Percentiles rank a stretch among this genome's conserved stretches.
Evolutionary conservation across 805 yeast species (phyloP).

Genomic region (Candida succiphila): DNA sequence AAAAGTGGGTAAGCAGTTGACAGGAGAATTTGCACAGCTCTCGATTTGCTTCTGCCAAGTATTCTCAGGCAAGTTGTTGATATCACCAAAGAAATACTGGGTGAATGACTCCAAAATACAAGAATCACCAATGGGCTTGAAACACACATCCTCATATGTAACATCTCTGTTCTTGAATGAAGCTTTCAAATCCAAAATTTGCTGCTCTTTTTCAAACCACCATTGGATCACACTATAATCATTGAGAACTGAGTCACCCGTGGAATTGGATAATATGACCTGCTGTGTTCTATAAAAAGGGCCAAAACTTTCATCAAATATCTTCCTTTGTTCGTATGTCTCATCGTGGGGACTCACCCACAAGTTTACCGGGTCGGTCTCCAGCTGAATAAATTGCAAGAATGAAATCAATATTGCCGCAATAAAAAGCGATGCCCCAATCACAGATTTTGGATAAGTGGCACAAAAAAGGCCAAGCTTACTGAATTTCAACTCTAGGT

Average conservation of each 20-base stretch:
- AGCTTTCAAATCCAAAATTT: conserved; percentile 21
- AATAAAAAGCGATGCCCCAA: conserved; percentile 30
- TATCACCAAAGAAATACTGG: conserved; percentile 71
- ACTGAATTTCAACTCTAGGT: conserved; percentile 37
- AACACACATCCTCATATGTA: conserved; percentile 59
- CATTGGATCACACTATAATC: conserved; percentile 64
- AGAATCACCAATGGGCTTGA: conserved; percentile 68
- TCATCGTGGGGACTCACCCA: conserved; percentile 84
- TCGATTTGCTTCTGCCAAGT: conserved; percentile 49
- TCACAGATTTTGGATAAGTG: conserved; percentile 41
- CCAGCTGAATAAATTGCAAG: conserved; percentile 43
- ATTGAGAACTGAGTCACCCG: conserved; percentile 52
- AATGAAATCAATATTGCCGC: conserved; percentile 43
- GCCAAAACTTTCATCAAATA: conserved; percentile 75
- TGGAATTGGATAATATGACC: conserved; percentile 57
- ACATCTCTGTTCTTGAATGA: conserved; percentile 7
- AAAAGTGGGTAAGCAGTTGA: conserved; percentile 79
- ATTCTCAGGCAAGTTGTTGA: conserved; percentile 33
- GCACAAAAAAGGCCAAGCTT: conserved; percentile 53
- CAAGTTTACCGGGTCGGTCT: conserved; percentile 68
- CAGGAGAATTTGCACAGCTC: conserved; percentile 71
- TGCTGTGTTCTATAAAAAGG: conserved; percentile 90
- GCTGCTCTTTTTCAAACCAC: conserved; percentile 80
- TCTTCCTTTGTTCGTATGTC: conserved; percentile 55
- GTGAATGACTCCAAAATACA: conserved; percentile 86